Base-by-base conservation (phyloP, 257 asterid species). In the Salvia hispanica region DNA sequence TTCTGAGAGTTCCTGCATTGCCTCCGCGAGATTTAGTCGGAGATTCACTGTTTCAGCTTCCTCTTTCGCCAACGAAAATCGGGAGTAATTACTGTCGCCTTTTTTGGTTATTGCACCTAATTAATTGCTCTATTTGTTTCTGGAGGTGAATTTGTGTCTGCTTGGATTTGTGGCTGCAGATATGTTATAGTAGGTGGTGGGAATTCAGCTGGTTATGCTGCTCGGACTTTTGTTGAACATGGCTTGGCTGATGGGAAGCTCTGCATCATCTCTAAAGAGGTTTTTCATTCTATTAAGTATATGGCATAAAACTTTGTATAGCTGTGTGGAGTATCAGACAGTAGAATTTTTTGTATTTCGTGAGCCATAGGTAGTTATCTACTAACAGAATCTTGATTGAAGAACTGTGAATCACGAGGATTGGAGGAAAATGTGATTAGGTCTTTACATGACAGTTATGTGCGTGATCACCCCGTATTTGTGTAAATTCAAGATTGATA, bases 241-340 rank as follows among this genome's bases (percentile, higher is more conserved):
- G 97, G 92, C 46, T 37, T 82, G 86, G 98, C 98, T 70, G 85
- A 86, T 78, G 97, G 98, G 59, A 90, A 78, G 83, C 95, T 92
- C 51, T 92, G 98, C 77, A 88, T 92, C 74, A 96, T 88, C 16
- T 81, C 98, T 45, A 90, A 92, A 76, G 98, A 92, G 98, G 98
- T 92, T 31, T 46, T 63, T 52, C 37, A 46, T 72, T 74, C 50
- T 45, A 64, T 58, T 44, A 25, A 25, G 31, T 25, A 43, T 5
- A 71, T 47, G 42, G 18, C 44, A 36, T 51, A 14, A 39, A 4
- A 57, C 57, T 9, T 51, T 2, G 8, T 70, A 42, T 71, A 40
- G 16, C 15, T 2, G 1, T 61, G 16, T 37, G 31, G 62, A 59
- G 47, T n/a, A 18, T 42, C 43, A 18, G 62, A 18, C 36, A 8